phyloP scores from a whole-genome alignment of 805 yeast genomes.

The Kodamaea hsintzibuensis region DNA sequence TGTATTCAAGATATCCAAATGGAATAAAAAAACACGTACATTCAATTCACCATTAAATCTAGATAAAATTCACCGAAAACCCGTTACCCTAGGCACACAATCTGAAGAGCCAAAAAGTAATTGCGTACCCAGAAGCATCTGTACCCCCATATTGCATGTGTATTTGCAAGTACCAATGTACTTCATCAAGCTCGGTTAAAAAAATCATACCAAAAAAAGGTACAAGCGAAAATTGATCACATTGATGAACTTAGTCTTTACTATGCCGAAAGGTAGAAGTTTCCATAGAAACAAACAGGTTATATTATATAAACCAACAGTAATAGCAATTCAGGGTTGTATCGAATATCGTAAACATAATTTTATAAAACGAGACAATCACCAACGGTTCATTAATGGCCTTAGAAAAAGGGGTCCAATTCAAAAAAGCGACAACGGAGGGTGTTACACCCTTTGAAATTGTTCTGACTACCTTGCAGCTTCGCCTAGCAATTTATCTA shows the following conservation, averaged over 20 bases:
- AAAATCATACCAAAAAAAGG: not conserved
- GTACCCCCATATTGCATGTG: not conserved
- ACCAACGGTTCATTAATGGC: not conserved
- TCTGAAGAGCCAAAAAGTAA: not conserved
- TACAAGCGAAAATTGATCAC: not conserved
- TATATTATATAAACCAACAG: too few relatives aligned
- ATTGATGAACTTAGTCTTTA: too few relatives aligned
- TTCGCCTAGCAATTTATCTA: not conserved
- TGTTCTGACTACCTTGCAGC: not conserved
- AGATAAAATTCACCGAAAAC: too few relatives aligned
- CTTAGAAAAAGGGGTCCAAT: not conserved
- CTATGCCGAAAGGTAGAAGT: not conserved
- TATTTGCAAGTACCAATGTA: not conserved
- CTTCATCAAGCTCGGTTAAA: not conserved
- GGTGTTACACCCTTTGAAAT: not conserved
- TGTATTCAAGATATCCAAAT: too few relatives aligned
- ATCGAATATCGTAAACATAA: not conserved
- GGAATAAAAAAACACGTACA: too few relatives aligned
- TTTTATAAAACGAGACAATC: too few relatives aligned
- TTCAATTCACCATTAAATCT: too few relatives aligned
- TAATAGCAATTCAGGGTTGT: too few relatives aligned
- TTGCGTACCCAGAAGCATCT: not conserved
- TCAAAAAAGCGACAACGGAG: not conserved
- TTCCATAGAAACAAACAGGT: not conserved
- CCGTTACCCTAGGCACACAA: not conserved